These are phyloP conservation scores for Neurospora terricola DNA, from an alignment of 495 filamentous ascomycete genomes.

Conservation along the genomic window DNA sequence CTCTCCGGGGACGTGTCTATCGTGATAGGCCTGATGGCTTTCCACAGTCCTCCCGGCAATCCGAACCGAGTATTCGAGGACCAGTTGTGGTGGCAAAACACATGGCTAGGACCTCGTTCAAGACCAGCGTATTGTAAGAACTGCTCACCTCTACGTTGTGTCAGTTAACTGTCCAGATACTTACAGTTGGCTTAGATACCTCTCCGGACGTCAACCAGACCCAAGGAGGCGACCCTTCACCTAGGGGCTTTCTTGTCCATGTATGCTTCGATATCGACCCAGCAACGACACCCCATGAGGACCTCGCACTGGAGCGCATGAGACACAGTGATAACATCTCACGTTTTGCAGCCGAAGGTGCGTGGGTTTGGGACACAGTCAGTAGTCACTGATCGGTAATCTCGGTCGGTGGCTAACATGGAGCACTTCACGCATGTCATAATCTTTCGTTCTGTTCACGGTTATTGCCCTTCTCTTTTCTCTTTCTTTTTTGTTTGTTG, in stretches of 20 bases:
- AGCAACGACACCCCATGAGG: neutral
- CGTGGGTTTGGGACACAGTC: neutral
- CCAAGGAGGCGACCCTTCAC: neutral
- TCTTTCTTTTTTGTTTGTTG: neutral
- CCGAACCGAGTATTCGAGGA: conserved; percentile 13
- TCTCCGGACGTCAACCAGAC: conserved; percentile 1
- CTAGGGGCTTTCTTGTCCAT: conserved; percentile 18
- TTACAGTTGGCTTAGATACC: neutral
- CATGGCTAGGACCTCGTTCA: conserved; percentile 7
- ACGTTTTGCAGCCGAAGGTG: neutral
- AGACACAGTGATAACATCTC: neutral
- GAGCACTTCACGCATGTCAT: neutral
- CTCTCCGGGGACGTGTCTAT: conserved; percentile 20
- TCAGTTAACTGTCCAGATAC: neutral
- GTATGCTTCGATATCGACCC: conserved; percentile 11
- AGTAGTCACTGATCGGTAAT: neutral
- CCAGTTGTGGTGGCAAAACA: conserved; percentile 5
- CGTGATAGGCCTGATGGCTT: conserved; percentile 22
- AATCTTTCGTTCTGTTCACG: neutral
- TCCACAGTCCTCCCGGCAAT: conserved; percentile 5
- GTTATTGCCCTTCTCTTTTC: neutral
- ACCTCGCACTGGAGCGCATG: neutral
- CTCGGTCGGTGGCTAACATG: neutral
- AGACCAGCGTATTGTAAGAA: conserved; percentile 15
- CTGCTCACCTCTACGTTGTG: neutral